These are phyloP conservation scores for Phialophora expanda DNA, from an alignment of 2,329 filamentous ascomycete species.

Conservation along the genomic window DNA sequence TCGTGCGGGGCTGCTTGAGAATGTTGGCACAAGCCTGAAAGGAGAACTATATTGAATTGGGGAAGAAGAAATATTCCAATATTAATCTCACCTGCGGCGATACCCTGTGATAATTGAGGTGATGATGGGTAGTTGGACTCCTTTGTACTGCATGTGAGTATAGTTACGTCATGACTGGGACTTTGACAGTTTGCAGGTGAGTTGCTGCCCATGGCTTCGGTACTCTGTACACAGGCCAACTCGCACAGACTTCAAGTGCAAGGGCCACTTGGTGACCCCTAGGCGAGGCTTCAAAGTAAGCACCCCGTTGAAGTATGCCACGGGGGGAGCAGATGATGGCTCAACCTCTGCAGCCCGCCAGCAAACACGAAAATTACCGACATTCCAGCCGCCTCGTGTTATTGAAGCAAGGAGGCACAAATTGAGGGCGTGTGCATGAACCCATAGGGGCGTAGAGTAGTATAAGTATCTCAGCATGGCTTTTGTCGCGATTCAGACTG, in stretches of 20 bases:
- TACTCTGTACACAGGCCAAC: not conserved
- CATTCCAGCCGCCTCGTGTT: slow-evolving; percentile 9
- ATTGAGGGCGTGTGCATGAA: slow-evolving; percentile 21
- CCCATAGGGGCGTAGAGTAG: slow-evolving; percentile 12
- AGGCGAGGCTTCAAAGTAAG: slow-evolving; percentile 2
- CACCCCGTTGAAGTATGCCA: not conserved
- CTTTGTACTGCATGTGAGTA: not conserved
- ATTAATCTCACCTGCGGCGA: not conserved
- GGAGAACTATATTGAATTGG: not conserved
- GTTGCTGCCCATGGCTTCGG: not conserved
- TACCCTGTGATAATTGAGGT: not conserved
- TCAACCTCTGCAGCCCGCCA: slow-evolving; percentile 3
- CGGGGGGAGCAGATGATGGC: not conserved
- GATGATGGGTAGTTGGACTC: not conserved
- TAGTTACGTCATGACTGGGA: slow-evolving; percentile 30
- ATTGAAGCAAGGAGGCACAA: slow-evolving; percentile 23
- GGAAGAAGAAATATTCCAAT: not conserved
- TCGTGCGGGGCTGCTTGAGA: slow-evolving; percentile 42
- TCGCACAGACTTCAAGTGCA: not conserved
- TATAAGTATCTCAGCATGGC: slow-evolving; percentile 12
- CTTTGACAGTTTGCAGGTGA: not conserved
- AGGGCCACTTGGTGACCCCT: not conserved
- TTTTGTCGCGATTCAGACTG: slow-evolving; percentile 23
- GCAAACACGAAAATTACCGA: slow-evolving; percentile 2
- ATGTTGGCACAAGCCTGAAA: not conserved